Percentiles rank a stretch among this genome's conserved stretches.
These are phyloP conservation scores for Dittrichia graveolens DNA, from an alignment of 129 eudicot genomes.

Conservation along the genomic window DNA sequence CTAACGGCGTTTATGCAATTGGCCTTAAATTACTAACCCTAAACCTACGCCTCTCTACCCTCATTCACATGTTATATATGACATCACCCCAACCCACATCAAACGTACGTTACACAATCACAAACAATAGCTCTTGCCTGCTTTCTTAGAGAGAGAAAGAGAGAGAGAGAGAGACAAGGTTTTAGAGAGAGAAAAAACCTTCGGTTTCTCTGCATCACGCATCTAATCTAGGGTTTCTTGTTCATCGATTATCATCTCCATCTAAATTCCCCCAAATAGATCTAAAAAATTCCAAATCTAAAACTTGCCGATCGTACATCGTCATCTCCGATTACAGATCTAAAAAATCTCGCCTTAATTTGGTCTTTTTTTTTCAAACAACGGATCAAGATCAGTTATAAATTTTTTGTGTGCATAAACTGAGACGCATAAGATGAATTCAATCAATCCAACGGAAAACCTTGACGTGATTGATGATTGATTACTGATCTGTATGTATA, in stretches of 20 bases:
- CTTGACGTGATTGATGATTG: conserved; percentile 30
- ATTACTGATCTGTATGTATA: conserved; percentile 34
- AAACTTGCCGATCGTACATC: conserved; percentile 26
- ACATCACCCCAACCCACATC: conserved; percentile 21
- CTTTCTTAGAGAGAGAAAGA: conserved; percentile 17
- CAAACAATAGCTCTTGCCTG: too few species aligned
- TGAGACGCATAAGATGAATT: conserved; percentile 37
- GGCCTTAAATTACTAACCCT: conserved; percentile 38
- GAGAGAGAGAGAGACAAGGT: background rate
- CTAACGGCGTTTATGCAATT: conserved; percentile 30
- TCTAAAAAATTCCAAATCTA: conserved; percentile 27
- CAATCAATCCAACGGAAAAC: conserved; percentile 39
- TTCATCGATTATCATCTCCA: conserved; percentile 18
- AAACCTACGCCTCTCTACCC: conserved; percentile 28
- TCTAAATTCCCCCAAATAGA: conserved; percentile 19
- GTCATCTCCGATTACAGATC: conserved; percentile 43
- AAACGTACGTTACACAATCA: background rate
- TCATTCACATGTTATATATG: conserved; percentile 27
- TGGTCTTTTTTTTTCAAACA: conserved; percentile 28
- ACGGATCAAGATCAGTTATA: conserved; percentile 36
- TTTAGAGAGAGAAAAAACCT: background rate
- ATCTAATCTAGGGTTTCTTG: conserved; percentile 49
- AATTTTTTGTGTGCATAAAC: conserved; percentile 23
- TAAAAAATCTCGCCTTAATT: conserved; percentile 32
- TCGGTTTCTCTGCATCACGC: conserved; percentile 23